Conservation (phyloP, 306 rosid genomes). For the Vigna mungo region DNA sequence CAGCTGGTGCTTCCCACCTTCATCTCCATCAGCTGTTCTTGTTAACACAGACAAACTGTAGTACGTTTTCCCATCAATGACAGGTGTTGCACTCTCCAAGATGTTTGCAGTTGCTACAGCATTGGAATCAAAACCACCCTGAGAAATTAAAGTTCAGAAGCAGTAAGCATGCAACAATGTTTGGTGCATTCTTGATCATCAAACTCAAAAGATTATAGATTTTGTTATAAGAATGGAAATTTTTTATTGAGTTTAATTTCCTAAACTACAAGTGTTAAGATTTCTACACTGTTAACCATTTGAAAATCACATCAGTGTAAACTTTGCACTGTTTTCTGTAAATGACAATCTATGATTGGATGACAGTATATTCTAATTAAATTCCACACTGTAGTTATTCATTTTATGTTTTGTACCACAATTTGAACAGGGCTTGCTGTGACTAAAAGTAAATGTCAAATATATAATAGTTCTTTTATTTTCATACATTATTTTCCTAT, state of each 20-base stretch:
- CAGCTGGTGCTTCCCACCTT: slow-evolving; percentile 95
- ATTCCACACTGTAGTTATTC: background rate
- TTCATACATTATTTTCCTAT: background rate
- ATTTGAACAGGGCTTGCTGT: background rate
- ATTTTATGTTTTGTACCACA: background rate
- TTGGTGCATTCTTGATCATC: background rate
- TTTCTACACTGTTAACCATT: too few species aligned
- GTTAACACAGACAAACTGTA: slow-evolving; percentile 80
- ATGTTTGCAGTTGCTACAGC: slow-evolving; percentile 88
- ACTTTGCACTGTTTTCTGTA: too few species aligned
- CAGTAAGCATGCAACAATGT: slow-evolving; percentile 10
- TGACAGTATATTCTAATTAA: background rate
- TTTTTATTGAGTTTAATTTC: background rate
- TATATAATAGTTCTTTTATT: background rate
- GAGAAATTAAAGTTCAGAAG: slow-evolving; percentile 41
- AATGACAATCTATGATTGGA: background rate
- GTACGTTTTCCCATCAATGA: slow-evolving; percentile 62
- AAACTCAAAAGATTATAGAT: background rate
- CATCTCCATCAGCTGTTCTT: slow-evolving; percentile 97
- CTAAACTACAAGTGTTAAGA: too few species aligned
- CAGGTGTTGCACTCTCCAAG: slow-evolving; percentile 58
- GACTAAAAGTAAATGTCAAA: background rate
- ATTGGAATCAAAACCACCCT: slow-evolving; percentile 92
- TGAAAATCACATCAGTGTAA: too few species aligned
- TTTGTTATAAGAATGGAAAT: background rate